Evolutionary conservation across 2,329 filamentous ascomycete genomes (phyloP).

Genomic region (Exophiala bonariae): DNA sequence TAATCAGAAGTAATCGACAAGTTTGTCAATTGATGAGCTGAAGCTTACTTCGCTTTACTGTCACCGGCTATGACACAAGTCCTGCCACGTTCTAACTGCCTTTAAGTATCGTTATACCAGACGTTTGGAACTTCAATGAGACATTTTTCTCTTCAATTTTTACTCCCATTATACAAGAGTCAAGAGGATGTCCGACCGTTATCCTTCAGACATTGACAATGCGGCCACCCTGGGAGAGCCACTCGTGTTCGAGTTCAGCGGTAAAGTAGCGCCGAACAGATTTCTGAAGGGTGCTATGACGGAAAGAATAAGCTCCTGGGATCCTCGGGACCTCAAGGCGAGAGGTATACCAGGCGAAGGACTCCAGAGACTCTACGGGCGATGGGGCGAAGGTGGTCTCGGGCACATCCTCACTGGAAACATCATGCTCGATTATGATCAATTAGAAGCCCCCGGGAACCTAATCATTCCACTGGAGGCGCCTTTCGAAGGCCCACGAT

Average conservation of each 20-base stretch:
- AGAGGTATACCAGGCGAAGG: conserved; percentile 56
- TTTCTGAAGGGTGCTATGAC: conserved; percentile 69
- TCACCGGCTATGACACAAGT: too few relatives aligned
- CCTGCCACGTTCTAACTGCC: too few relatives aligned
- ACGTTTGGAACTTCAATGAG: too few relatives aligned
- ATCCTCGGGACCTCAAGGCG: conserved; percentile 50
- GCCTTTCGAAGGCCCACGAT: conserved; percentile 56
- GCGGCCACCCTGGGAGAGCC: conserved; percentile 47
- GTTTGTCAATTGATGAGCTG: too few relatives aligned
- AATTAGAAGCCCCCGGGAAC: conserved; percentile 58
- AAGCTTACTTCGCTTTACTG: too few relatives aligned
- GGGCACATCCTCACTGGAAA: conserved; percentile 65
- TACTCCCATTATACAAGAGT: too few relatives aligned
- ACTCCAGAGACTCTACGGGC: conserved; percentile 58
- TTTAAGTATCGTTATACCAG: too few relatives aligned
- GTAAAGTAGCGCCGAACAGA: conserved; percentile 61
- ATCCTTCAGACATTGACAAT: conserved; percentile 27
- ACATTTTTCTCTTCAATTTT: too few relatives aligned
- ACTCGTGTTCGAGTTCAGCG: conserved; percentile 53
- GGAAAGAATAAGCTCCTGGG: conserved; percentile 63
- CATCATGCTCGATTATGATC: conserved; percentile 62
- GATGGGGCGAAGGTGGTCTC: conserved; percentile 60
- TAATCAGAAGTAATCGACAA: too few relatives aligned
- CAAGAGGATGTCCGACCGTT: neutral
- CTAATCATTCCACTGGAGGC: conserved; percentile 57